Evolutionary conservation across 208 protist genomes (phyloP), one percentile per base, ranked within the genome.

Genomic region (Crithidia bombi): DNA sequence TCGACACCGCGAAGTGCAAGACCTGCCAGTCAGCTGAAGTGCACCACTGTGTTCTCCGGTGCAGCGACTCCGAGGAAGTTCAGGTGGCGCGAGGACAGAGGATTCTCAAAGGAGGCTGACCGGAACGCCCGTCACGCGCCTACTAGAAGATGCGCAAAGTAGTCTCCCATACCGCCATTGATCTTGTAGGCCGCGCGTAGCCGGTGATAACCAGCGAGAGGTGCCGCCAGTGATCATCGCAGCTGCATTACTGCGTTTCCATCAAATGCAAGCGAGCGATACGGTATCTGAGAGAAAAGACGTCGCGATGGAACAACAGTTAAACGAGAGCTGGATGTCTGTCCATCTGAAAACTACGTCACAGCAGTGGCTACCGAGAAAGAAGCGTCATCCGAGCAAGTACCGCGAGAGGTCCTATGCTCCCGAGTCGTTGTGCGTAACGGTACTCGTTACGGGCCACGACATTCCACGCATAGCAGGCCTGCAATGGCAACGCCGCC

Each of bases 111-210:
- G n/a, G 33, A 94, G 69, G 64, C 85, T 98, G 75, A 98, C 98
- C 26, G 96, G 95, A 70, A 98, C 98, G 21, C 85, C 82, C 25
- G 87, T 96, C 23, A 98, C 78, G 83, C 32, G 85, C 81, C 33
- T 86, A 61, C 90, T 98, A 91, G 3, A 93, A 54, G 56, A 98
- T 98, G 36, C 91, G n/a, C 93, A 74, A 97, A 98, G 80, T 98
- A 98, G 80, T 98, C 96, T 12, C 92, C 95, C 0, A 98, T 70
- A 68, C 96, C 98, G 21, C 94, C 95, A n/a, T 90, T 97, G 49
- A 98, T 70, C 19, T 94, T n/a, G n/a, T 94, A 32, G 98, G 84
- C 23, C 78, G 74, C 12, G 63, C 66, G 54, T 91, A 91, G 12
- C 90, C 79, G 0, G 77, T 78, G 2, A 90, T 32, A 11, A 98